Evolutionary conservation across 2,329 filamentous ascomycete species (phyloP).

Genomic region (Alternaria sp.): DNA sequence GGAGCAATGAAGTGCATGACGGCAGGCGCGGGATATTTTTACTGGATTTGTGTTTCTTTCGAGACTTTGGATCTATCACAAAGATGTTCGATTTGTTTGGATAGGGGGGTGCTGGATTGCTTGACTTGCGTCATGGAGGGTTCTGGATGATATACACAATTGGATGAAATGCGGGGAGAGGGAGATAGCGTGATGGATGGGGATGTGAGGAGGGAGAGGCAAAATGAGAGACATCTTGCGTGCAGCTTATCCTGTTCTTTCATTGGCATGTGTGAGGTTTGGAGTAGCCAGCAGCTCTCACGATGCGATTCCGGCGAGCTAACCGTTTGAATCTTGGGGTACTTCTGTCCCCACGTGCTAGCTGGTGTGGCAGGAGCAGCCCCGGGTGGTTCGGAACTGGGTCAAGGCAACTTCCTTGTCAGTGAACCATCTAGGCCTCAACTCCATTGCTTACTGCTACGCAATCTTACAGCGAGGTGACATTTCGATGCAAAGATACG

Average conservation of each 20-base stretch:
- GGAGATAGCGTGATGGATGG: background rate
- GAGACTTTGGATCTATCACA: background rate
- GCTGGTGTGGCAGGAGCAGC: background rate
- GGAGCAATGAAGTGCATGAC: background rate
- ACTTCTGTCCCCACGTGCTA: background rate
- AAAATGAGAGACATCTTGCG: slow-evolving; percentile 1
- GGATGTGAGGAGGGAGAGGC: background rate
- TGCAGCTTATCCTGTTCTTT: background rate
- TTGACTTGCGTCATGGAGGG: background rate
- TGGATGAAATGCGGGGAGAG: background rate
- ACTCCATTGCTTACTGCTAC: background rate
- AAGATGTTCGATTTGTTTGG: background rate
- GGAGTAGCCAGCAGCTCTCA: background rate
- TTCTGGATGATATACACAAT: background rate
- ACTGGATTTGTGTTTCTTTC: background rate
- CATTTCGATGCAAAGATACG: background rate
- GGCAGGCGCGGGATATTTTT: background rate
- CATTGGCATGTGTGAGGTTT: background rate
- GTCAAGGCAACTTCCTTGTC: background rate
- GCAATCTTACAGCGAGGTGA: background rate
- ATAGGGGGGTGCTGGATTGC: background rate
- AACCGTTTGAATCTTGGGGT: background rate
- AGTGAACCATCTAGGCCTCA: background rate
- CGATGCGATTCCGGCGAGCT: background rate
- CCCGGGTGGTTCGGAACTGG: background rate